Evolutionary conservation across 805 yeast species (phyloP).

Genomic region (Lipomyces lipofer): DNA sequence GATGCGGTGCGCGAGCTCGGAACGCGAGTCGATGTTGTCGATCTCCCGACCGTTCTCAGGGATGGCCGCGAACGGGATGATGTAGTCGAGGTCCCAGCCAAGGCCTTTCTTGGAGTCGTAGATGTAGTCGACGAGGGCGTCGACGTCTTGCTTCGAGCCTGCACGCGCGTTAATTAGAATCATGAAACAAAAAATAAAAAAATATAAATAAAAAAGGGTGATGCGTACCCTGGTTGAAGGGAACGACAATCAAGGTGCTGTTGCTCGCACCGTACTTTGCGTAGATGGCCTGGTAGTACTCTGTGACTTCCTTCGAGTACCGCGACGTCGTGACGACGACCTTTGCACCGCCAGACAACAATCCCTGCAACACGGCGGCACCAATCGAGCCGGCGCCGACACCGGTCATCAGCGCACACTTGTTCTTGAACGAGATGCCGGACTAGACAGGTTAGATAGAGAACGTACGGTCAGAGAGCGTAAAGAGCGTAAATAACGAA

Average conservation of each 20-base stretch:
- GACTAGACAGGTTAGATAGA: conserved; percentile 38
- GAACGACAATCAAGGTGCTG: conserved; percentile 90
- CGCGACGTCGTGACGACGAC: conserved; percentile 95
- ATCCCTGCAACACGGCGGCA: conserved; percentile 92
- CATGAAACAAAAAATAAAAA: neutral
- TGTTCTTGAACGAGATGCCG: conserved; percentile 86
- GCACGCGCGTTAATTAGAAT: neutral
- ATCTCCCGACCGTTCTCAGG: conserved; percentile 98
- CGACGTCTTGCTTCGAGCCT: conserved; percentile 92
- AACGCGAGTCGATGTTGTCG: conserved; percentile 87
- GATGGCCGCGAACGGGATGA: conserved; percentile 97
- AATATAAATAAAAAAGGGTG: neutral
- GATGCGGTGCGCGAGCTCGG: conserved; percentile 97
- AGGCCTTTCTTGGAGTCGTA: conserved; percentile 86
- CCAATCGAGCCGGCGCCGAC: conserved; percentile 99
- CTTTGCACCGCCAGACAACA: conserved; percentile 96
- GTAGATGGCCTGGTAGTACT: conserved; percentile 91
- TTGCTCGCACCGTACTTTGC: conserved; percentile 92
- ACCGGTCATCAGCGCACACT: conserved; percentile 90
- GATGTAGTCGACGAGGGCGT: conserved; percentile 79
- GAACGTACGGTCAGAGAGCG: too few species aligned
- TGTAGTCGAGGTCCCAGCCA: conserved; percentile 96
- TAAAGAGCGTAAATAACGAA: conserved; percentile 1
- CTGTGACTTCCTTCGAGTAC: conserved; percentile 91
- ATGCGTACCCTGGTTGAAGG: conserved; percentile 81